Base-by-base conservation (phyloP, 306 rosid species). In the Pachyrhizus erosus region DNA sequence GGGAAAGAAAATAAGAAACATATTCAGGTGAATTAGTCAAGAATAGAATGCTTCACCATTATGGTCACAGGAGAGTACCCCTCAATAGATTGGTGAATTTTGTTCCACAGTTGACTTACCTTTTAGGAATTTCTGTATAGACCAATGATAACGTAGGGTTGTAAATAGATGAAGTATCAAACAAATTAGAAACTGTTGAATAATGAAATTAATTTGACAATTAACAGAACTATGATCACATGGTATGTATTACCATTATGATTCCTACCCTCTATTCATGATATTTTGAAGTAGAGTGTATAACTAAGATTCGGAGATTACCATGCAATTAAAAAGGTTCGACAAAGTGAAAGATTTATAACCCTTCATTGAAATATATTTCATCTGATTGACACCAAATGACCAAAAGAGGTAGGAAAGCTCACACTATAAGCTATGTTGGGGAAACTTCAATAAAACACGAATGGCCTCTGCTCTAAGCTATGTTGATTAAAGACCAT, bases 1-100 rank as follows among this genome's bases (percentile, higher is more conserved):
- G 27, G 46, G 68, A 18, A 42, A 45, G 78, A 31, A 73, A 73
- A 52, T 33, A 52, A 76, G 48, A 34, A 76, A 60, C 64, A 37
- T 17, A 61, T 26, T 76, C 71, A 42, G 31, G 48, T 14, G 9
- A 42, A 11, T 14, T 42, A 14, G 43, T 29, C 61, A 17, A 26
- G 40, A 27, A 26, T 26, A 42, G 20, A 18, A 60, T n/a, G 51
- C 51, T 77, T 77, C 49, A 55, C 10, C 26, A 40, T 20, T 21
- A 39, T 37, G 49, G 14, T 21, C 18, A 8, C 26, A 8, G 10
- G 31, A 34, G 42, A 39, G 42, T 15, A 46, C 52, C 27, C 54
- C 31, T 67, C 33, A 70, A 46, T 12, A 23, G 76, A n/a, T 43
- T 43, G 69, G 23, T 17, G 29, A 29, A 64, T 27, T 62, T 62